These are phyloP conservation scores for Pontederia paniculata DNA, from an alignment of 176 grass and related monocot species.

Conservation along the genomic window DNA sequence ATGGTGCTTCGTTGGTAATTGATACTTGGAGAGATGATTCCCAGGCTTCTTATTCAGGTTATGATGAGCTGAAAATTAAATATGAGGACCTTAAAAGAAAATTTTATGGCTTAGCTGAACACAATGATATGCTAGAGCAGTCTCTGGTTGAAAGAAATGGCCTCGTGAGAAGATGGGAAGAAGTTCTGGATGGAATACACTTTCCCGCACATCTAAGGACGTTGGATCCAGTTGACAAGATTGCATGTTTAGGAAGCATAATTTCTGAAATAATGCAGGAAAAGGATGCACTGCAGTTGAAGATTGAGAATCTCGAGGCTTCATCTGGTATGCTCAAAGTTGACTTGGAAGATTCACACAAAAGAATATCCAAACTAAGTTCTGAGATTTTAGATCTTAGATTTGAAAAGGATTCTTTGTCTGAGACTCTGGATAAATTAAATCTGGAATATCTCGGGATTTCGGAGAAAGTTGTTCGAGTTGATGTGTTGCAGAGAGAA, in stretches of 20 bases:
- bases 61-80: slow-evolving; percentile 56
- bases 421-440: slow-evolving; percentile 62
- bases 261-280: slow-evolving; percentile 59
- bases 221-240: slow-evolving; percentile 58
- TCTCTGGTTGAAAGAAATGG: slow-evolving; percentile 81
- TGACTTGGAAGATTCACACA: slow-evolving; percentile 78
- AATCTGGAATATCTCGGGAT: slow-evolving; percentile 70
- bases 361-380: slow-evolving; percentile 84
- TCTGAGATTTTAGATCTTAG: slow-evolving; percentile 69
- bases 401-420: slow-evolving; percentile 80
- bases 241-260: slow-evolving; percentile 56
- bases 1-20: slow-evolving; percentile 20
- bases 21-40: slow-evolving; percentile 43
- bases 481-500: slow-evolving; percentile 72
- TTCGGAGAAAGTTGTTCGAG: slow-evolving; percentile 56
- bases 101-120: slow-evolving; percentile 87
- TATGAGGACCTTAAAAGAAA: slow-evolving; percentile 69
- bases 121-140: slow-evolving; percentile 94
- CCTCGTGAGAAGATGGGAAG: slow-evolving; percentile 90
- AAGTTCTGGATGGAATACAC: slow-evolving; percentile 52
- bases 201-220: slow-evolving; percentile 50
- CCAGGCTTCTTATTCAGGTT: slow-evolving; percentile 32
- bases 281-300: slow-evolving; percentile 62
- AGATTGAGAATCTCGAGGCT: slow-evolving; percentile 91
- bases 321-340: slow-evolving; percentile 85